Evolutionary conservation across 2,329 filamentous ascomycete species (phyloP), one percentile per base, ranked within the genome.

Genomic region (Rutstroemia sp.): DNA sequence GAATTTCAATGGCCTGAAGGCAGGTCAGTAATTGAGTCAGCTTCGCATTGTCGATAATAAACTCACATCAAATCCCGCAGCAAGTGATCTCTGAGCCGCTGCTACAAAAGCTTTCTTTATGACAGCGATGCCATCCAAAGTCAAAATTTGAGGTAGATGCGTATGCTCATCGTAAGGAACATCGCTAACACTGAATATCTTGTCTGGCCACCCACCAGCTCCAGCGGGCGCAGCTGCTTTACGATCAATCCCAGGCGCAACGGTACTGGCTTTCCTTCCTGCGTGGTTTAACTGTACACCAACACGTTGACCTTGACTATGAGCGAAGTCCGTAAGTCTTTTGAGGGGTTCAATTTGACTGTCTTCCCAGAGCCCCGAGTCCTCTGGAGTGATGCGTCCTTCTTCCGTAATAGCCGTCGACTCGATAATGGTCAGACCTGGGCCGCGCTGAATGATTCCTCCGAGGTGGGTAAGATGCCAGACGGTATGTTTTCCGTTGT

Each of bases 401-500:
- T 92, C 83, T 5, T 88, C 73, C 10, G 81, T 76, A 0, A 95
- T 87, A 34, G 84, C 77, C 0, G 88, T 91, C 25, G 90, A 90
- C 74, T 96, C 92, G 57, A 92, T 77, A 58, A 91, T 81, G 50
- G 86, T 75, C n/a, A 95, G 75, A 2, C 82, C 87, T 0, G 88
- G 85, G 12, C 92, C 91, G 56, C 87, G 83, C 58, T 86, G 77
- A 21, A 89, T 80, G 63, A 91, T 91, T 59, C 89, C 85, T 56
- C 90, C 89, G 25, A 92, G 77, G 67, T 95, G 91, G n/a, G 90
- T 84, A 50, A 92, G 75, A 71, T 95, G 90, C 80, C 85, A 96
- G 69, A 87, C 79, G 2, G 87, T 92, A 61, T 86, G 75, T 71
- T 92, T 87, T 41, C 92, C 85, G 67, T 87, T 79, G 47, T 84